Evolutionary conservation across 495 filamentous ascomycete species (phyloP).

Genomic region (Tuber umbilicatum): DNA sequence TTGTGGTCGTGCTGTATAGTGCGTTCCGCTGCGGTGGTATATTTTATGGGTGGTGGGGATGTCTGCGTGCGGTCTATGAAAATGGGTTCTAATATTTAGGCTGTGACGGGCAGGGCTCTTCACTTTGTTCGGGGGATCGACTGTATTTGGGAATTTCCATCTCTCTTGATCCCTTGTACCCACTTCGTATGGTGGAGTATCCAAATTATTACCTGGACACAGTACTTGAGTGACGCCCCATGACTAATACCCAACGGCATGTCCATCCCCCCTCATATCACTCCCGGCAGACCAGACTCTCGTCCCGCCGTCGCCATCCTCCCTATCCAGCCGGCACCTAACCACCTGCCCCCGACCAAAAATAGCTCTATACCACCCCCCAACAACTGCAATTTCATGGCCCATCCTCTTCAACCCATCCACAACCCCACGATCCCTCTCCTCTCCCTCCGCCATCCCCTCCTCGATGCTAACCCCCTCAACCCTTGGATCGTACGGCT

Average conservation of each 20-base stretch:
- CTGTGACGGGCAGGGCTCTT: too few species aligned
- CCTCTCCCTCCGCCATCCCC: conserved; percentile 56
- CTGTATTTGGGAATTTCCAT: too few species aligned
- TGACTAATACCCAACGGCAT: conserved; percentile 36
- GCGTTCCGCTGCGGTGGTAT: too few species aligned
- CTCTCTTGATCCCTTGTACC: too few species aligned
- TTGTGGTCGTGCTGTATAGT: too few species aligned
- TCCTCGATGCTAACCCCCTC: conserved; percentile 72
- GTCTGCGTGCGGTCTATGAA: too few species aligned
- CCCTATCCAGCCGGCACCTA: conserved; percentile 60
- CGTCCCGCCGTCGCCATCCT: conserved; percentile 59
- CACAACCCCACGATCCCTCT: conserved; percentile 49
- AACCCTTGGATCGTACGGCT: conserved; percentile 44
- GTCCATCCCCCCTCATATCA: conserved; percentile 80
- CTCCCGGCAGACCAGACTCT: conserved; percentile 78
- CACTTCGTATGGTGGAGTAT: too few species aligned
- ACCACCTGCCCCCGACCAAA: conserved; percentile 94
- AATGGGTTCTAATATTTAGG: too few species aligned
- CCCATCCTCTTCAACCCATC: conserved; percentile 62
- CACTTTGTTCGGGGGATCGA: too few species aligned
- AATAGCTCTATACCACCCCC: conserved; percentile 58
- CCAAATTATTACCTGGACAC: neutral
- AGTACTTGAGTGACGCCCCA: neutral
- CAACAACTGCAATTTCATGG: conserved; percentile 64
- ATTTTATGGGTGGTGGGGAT: too few species aligned